Conservation (phyloP, 352 stramenopile species). For the Pythium oligandrum region DNA sequence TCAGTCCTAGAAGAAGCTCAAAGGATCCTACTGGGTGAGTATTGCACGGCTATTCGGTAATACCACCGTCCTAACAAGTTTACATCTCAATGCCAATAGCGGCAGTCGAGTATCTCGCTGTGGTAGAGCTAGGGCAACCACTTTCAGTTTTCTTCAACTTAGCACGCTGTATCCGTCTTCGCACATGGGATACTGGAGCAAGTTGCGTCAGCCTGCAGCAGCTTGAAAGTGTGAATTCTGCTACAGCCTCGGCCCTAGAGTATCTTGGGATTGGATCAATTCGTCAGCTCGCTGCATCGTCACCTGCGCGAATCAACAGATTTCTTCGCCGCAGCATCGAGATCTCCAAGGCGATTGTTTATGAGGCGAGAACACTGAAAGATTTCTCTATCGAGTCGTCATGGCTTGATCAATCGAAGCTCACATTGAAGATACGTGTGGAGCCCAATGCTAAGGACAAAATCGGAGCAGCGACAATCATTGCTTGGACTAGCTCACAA, state of each 20-base stretch:
- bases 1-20: constrained; percentile 12
- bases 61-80: not conserved
- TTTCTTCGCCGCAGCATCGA: constrained; percentile 14
- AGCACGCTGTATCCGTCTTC: constrained; percentile 19
- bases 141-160: constrained; percentile 16
- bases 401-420: constrained; percentile 1
- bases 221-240: constrained; percentile 14
- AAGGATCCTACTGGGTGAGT: constrained; percentile 26
- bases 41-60: not conserved
- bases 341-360: constrained; percentile 14
- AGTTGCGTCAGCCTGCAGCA: constrained; percentile 14
- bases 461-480: not conserved
- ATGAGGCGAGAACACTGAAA: constrained; percentile 11
- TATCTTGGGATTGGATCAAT: constrained; percentile 27
- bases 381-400: constrained; percentile 13
- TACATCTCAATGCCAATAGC: constrained; percentile 7
- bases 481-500: no score
- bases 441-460: not conserved
- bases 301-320: constrained; percentile 9
- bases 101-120: constrained; percentile 15
- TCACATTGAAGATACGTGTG: constrained; percentile 6
- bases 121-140: constrained; percentile 9
- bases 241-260: constrained; percentile 15
- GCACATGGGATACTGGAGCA: constrained; percentile 23
- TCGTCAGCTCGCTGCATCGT: constrained; percentile 17